Base-by-base conservation (phyloP, 2,329 filamentous ascomycete species). In the Escovopsis sp. region DNA sequence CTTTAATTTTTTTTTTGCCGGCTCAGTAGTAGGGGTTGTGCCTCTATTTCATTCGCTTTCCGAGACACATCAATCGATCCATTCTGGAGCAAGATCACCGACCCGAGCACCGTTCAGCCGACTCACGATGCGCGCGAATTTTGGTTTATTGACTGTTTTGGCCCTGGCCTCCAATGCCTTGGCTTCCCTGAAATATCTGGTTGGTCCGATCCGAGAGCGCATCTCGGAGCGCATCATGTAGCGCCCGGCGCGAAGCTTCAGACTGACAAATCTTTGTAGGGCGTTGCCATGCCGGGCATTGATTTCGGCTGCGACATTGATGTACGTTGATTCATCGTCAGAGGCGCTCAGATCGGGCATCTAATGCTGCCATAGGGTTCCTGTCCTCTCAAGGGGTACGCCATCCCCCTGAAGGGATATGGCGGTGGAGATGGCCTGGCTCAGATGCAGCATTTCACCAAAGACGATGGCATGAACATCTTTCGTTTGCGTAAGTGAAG, bases 391-490 rank as follows among this genome's bases (percentile, higher is more conserved):
- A 50, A 51, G 12, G 59, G 57, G 1, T 53, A 57, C 12, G 58
- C 62, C 38, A 53, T 67, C 26, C 63, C 62, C 9, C 46, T 63
- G 11, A 53, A 46, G 6, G 45, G 50, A 15, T 49, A 55, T 10
- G 57, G 57, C 7, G 59, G 58, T 15, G 58, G 54, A 48, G 55
- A 59, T 39, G 71, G 68, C 10, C 57, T 60, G 4, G 66, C 57
- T 0, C 73, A 77, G 51, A 77, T 78, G 69, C 61, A 68, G 36
- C 72, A 77, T 50, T 78, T 77, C 50, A 62, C 67, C 37, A 58
- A 64, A 11, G 61, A 72, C 43, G 61, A 68, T 47, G 61, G 61
- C 43, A 62, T 77, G 41, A 77, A 77, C 51, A 65, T 71, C 33
- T 77, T 76, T 57, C 59, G 66, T 18, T 61, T 80, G 8, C 72